These are phyloP conservation scores for Aaosphaeria arxii DNA, from an alignment of 2,329 filamentous ascomycete genomes.

Conservation along the genomic window DNA sequence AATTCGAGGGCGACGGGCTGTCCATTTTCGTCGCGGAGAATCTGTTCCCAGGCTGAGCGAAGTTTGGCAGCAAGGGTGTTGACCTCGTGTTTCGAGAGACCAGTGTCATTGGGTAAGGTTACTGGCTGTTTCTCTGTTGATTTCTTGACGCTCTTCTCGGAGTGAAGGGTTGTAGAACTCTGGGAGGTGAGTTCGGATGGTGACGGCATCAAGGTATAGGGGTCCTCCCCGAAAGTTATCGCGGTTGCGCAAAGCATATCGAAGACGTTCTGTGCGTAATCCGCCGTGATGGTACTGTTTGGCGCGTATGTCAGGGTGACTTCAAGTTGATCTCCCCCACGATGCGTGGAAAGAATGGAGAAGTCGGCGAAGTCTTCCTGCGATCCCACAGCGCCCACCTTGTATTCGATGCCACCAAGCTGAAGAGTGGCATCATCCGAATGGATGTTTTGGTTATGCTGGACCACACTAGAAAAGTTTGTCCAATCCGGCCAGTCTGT, in stretches of 20 bases:
- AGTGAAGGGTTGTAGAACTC: slow-evolving; percentile 18
- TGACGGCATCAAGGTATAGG: slow-evolving; percentile 22
- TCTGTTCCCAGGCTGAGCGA: slow-evolving; percentile 27
- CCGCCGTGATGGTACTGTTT: slow-evolving; percentile 48
- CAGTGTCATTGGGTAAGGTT: slow-evolving; percentile 21
- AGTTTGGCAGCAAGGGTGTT: slow-evolving; percentile 20
- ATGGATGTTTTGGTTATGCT: slow-evolving; percentile 32
- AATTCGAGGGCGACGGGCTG: slow-evolving; percentile 16
- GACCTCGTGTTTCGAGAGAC: slow-evolving; percentile 22
- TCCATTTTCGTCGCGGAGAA: slow-evolving; percentile 24
- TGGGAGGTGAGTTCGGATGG: slow-evolving; percentile 23
- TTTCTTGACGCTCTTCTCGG: slow-evolving; percentile 20
- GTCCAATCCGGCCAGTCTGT: slow-evolving; percentile 38
- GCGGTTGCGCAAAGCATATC: slow-evolving; percentile 28
- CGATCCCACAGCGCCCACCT: slow-evolving; percentile 24
- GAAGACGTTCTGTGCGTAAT: slow-evolving; percentile 50
- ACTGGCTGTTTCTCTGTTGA: slow-evolving; percentile 21
- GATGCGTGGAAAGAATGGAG: slow-evolving; percentile 24
- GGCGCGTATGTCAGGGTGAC: slow-evolving; percentile 28
- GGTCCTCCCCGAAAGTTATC: slow-evolving; percentile 23
- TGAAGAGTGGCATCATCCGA: slow-evolving; percentile 46
- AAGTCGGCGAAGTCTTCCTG: slow-evolving; percentile 35
- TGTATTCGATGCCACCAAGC: slow-evolving; percentile 37
- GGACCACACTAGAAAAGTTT: slow-evolving; percentile 32
- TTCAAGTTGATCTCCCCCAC: slow-evolving; percentile 21